Percentiles rank a stretch among this genome's conserved stretches.
Evolutionary conservation across 495 filamentous ascomycete genomes (phyloP).

Genomic region (Hapsidospora chrysogenum): DNA sequence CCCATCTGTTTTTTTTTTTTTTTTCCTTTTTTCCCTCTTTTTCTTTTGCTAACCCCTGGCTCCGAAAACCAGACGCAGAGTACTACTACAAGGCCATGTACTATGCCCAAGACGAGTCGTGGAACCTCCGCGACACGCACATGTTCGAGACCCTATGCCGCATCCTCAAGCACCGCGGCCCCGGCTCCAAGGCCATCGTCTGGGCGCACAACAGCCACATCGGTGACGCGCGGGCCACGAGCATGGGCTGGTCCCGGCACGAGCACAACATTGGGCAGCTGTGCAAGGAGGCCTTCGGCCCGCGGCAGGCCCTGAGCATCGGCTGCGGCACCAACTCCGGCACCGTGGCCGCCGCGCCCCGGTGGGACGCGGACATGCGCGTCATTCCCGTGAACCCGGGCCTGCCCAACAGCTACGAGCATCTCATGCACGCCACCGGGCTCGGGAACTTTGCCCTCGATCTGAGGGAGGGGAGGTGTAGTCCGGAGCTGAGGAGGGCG

Average conservation of each 20-base stretch:
- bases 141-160: constrained; percentile 39
- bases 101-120: constrained; percentile 35
- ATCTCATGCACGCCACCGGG: constrained; percentile 15
- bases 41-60: not conserved
- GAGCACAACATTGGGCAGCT: constrained; percentile 42
- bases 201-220: constrained; percentile 48
- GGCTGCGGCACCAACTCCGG: constrained; percentile 38
- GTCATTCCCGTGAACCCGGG: constrained; percentile 24
- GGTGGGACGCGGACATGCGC: constrained; percentile 41
- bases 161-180: constrained; percentile 24
- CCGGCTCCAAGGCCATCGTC: constrained; percentile 31
- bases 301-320: constrained; percentile 25
- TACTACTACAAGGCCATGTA: constrained; percentile 44
- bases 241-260: constrained; percentile 30
- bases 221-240: constrained; percentile 39
- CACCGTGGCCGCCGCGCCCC: constrained; percentile 37
- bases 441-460: constrained; percentile 31
- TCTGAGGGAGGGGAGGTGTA: constrained; percentile 21
- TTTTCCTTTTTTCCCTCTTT: not conserved
- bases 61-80: constrained; percentile 28
- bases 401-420: constrained; percentile 17
- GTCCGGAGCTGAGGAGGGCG: constrained; percentile 19
- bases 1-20: not conserved
- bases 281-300: constrained; percentile 31
- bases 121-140: constrained; percentile 41